Evolutionary conservation across 2,329 filamentous ascomycete genomes (phyloP).

Genomic region (Aschersonia sp.): DNA sequence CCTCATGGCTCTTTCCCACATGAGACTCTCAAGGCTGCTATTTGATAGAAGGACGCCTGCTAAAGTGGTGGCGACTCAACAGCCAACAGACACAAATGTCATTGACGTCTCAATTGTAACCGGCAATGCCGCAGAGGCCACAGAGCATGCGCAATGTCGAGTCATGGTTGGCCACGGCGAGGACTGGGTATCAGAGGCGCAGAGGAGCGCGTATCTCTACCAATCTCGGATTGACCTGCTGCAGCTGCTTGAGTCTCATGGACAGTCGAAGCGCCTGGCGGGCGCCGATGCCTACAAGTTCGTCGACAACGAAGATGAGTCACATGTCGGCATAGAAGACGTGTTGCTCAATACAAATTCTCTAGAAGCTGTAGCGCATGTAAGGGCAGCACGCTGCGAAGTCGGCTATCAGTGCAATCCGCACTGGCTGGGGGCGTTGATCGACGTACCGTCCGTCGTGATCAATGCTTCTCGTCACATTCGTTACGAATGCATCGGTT

Average conservation of each 20-base stretch:
- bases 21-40: not conserved
- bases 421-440: not conserved
- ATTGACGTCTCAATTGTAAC: not conserved
- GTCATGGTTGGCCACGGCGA: not conserved
- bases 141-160: not conserved
- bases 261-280: not conserved
- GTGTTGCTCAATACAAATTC: not conserved
- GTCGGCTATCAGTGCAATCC: not conserved
- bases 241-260: not conserved
- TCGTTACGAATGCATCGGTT: not conserved
- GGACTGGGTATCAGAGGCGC: not conserved
- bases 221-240: not conserved
- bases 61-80: not conserved
- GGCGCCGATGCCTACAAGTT: not conserved
- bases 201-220: not conserved
- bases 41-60: not conserved
- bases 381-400: not conserved
- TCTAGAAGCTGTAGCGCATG: not conserved
- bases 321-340: not conserved
- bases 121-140: not conserved
- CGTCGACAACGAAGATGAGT: not conserved
- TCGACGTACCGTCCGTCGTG: not conserved
- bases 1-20: not conserved
- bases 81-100: not conserved
- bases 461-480: not conserved